Conservation (phyloP, 2,329 filamentous ascomycete genomes). For the Sporothrix pseudoabietina region DNA sequence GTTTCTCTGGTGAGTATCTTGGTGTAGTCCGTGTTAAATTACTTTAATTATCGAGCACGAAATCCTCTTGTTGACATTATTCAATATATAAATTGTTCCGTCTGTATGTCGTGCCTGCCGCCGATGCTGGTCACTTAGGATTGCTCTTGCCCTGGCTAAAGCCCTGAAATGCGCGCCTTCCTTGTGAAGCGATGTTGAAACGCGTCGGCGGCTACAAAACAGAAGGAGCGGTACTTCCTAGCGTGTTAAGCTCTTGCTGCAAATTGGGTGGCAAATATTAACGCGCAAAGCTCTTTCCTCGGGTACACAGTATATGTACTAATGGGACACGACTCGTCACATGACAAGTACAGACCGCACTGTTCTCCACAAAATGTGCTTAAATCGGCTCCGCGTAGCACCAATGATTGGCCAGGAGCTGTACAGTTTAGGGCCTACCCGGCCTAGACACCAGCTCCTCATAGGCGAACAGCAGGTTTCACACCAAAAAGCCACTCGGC, state of each 20-base stretch:
- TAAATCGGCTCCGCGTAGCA: background rate
- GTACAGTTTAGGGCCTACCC: background rate
- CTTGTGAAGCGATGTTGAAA: slow-evolving; percentile 23
- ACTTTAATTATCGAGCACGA: background rate
- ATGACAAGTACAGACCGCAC: background rate
- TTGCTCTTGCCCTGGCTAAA: slow-evolving; percentile 4
- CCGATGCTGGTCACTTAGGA: background rate
- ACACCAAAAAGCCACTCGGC: slow-evolving; percentile 12
- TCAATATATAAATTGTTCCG: background rate
- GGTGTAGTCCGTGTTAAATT: background rate
- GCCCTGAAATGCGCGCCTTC: slow-evolving; percentile 1
- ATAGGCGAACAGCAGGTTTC: background rate
- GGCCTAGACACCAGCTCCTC: background rate
- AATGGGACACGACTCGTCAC: background rate
- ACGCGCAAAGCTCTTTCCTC: background rate
- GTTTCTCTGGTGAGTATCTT: background rate
- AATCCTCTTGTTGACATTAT: background rate
- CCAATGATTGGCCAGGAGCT: background rate
- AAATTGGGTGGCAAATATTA: background rate
- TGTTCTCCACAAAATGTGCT: background rate
- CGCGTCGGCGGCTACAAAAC: slow-evolving; percentile 22
- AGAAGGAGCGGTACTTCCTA: background rate
- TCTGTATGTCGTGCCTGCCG: background rate
- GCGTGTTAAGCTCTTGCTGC: background rate
- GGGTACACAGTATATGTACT: slow-evolving; percentile 11